phyloP scores from a whole-genome alignment of 2,329 filamentous ascomycete species.

The Colletotrichum sp. region DNA sequence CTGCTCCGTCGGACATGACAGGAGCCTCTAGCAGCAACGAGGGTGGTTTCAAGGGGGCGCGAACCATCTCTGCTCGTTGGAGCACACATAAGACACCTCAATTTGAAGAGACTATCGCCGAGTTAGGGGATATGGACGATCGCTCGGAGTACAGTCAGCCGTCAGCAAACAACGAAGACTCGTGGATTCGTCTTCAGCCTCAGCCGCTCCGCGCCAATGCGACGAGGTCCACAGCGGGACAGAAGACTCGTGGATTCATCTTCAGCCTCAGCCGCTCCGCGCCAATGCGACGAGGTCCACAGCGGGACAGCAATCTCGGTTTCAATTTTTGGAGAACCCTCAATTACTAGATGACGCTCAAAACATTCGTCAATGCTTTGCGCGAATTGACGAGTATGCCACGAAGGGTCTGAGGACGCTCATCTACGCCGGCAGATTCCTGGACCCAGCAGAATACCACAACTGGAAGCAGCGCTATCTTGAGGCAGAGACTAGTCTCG shows the following conservation, averaged over 20 bases:
- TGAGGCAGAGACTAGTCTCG: constrained; percentile 79
- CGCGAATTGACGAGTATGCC: constrained; percentile 87
- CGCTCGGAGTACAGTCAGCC: constrained; percentile 35
- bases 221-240: constrained; percentile 30
- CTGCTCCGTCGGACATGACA: constrained; percentile 74
- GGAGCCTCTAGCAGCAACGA: constrained; percentile 71
- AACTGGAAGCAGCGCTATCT: constrained; percentile 78
- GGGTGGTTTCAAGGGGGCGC: constrained; percentile 61
- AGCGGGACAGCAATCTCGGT: constrained; percentile 59
- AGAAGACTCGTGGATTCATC: too few species aligned
- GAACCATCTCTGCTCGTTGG: constrained; percentile 57
- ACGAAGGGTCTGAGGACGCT: constrained; percentile 84
- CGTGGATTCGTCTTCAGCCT: constrained; percentile 38
- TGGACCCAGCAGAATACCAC: constrained; percentile 74
- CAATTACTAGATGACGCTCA: constrained; percentile 57
- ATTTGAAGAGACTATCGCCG: constrained; percentile 59
- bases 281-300: constrained; percentile 30
- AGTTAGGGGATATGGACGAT: constrained; percentile 53
- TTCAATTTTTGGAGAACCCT: constrained; percentile 53
- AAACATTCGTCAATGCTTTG: constrained; percentile 81
- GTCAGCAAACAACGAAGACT: constrained; percentile 50
- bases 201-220: constrained; percentile 36
- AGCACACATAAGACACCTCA: constrained; percentile 56
- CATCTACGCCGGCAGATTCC: constrained; percentile 77
- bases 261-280: constrained; percentile 29